Evolutionary conservation across 2,329 filamentous ascomycete species (phyloP), one percentile per base, ranked within the genome.

Genomic region (Didymella arachidicola): DNA sequence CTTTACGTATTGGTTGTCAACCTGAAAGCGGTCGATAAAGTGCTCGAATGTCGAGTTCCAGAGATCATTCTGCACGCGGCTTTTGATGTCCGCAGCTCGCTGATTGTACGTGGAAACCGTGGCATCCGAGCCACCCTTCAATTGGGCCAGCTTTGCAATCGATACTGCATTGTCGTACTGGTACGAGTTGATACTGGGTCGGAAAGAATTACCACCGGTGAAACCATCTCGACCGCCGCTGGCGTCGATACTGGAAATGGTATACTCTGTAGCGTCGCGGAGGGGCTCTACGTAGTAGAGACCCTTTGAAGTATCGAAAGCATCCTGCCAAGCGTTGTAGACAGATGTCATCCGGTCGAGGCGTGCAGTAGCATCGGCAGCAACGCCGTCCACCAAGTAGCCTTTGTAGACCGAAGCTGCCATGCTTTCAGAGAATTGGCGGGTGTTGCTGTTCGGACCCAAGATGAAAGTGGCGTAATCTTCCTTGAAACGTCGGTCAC

Each of bases 241-340:
- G 0, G 79, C 77, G 55, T 81, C 79, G 53, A 80, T 80, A 41
- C 75, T 79, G 0, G 77, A 74, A 44, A 81, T 80, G 1, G 78
- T 81, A 58, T 81, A 81, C 57, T 81, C 79, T 0, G 79, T 81
- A 0, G 79, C 79, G 63, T 81, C 79, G 0, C 73, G 73, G 1
- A 81, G 56, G 0, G 79, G 79, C 49, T 80, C 78, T 6, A 80
- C 73, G 64, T 73, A 80, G 61, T 80, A 81, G 6, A 81, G 63
- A 0, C 71, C 72, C 56, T 80, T 80, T n/a, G 66, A 66, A 0
- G 66, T 62, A 50, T 81, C 78, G 29, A 74, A 77, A 2, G 75
- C 72, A 48, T 80, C 79, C 2, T 69, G 63, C 71, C 77, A 78
- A n/a, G 73, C 68, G 8, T 75, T 67, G 53, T 72, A 80, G 1